Conservation (phyloP, 345 rosid species). For the Noccaea bulbosa region DNA sequence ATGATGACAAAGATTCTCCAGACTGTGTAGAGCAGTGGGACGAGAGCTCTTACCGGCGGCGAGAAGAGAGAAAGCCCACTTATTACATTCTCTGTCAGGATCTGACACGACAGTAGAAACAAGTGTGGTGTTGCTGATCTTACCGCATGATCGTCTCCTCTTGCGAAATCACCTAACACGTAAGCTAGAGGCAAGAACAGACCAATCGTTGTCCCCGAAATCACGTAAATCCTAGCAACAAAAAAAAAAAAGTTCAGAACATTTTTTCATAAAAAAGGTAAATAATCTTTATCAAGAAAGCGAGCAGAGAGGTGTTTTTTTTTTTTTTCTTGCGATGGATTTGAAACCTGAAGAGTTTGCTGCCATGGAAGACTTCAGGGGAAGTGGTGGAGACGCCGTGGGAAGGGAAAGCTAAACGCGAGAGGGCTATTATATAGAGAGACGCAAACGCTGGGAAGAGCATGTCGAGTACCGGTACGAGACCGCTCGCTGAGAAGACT, state of each 20-base stretch:
- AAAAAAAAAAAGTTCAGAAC: slow-evolving; percentile 1
- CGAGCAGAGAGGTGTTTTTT: background rate
- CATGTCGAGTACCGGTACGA: slow-evolving; percentile 82
- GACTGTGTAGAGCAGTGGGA: slow-evolving; percentile 75
- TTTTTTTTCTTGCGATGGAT: background rate
- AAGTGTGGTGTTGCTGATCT: slow-evolving; percentile 82
- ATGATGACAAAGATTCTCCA: slow-evolving; percentile 73
- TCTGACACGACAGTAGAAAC: slow-evolving; percentile 87
- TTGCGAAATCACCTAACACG: slow-evolving; percentile 87
- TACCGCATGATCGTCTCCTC: slow-evolving; percentile 78
- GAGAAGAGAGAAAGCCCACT: slow-evolving; percentile 77
- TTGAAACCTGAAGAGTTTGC: slow-evolving; percentile 55
- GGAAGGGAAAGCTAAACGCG: slow-evolving; percentile 78
- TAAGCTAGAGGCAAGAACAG: slow-evolving; percentile 86
- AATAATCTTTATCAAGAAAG: slow-evolving; percentile 19
- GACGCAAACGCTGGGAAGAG: slow-evolving; percentile 79
- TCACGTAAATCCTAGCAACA: slow-evolving; percentile 49
- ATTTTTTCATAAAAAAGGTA: background rate
- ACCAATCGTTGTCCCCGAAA: slow-evolving; percentile 72
- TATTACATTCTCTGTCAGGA: slow-evolving; percentile 77
- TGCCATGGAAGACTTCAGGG: slow-evolving; percentile 63
- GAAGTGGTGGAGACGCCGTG: slow-evolving; percentile 45
- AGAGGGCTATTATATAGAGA: slow-evolving; percentile 56
- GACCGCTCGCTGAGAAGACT: slow-evolving; percentile 88
- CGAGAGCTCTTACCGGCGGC: slow-evolving; percentile 81